Evolutionary conservation across 192 early-diverging fungal species (phyloP).

Genomic region (Coemansia interrupta): DNA sequence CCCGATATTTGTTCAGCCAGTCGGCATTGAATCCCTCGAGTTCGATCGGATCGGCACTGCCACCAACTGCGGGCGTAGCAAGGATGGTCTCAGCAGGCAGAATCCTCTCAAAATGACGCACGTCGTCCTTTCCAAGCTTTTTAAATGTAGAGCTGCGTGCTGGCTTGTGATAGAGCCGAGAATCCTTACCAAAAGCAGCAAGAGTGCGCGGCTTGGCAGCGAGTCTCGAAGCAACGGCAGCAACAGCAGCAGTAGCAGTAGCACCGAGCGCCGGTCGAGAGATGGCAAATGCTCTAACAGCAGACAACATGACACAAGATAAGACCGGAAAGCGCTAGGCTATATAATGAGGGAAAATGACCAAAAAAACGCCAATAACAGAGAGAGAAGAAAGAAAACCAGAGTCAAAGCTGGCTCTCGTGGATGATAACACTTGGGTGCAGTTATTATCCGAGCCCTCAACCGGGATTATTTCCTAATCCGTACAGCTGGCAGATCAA

Average conservation of each 20-base stretch:
- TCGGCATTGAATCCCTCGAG: conserved; percentile 75
- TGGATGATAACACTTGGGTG: not conserved
- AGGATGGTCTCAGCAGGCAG: conserved; percentile 46
- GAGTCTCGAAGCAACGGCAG: too few species aligned
- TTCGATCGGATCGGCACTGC: conserved; percentile 53
- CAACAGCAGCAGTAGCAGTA: too few species aligned
- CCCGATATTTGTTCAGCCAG: conserved; percentile 94
- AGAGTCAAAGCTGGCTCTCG: not conserved
- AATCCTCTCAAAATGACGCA: conserved; percentile 59
- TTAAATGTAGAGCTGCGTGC: conserved; percentile 34
- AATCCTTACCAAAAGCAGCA: too few species aligned
- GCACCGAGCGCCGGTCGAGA: too few species aligned
- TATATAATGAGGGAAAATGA: too few species aligned
- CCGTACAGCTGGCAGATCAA: not conserved
- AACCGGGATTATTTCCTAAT: not conserved
- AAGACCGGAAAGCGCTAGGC: too few species aligned
- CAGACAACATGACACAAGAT: too few species aligned
- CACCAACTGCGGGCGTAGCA: conserved; percentile 42
- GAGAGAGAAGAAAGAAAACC: not conserved
- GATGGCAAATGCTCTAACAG: too few species aligned
- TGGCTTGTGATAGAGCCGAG: conserved; percentile 23
- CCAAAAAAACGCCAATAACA: conserved; percentile 1
- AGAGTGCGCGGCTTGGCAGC: too few species aligned
- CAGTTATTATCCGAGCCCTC: not conserved
- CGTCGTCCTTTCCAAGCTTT: conserved; percentile 58